Conservation (phyloP, 2,329 filamentous ascomycete genomes). For the Botrytis medusae region DNA sequence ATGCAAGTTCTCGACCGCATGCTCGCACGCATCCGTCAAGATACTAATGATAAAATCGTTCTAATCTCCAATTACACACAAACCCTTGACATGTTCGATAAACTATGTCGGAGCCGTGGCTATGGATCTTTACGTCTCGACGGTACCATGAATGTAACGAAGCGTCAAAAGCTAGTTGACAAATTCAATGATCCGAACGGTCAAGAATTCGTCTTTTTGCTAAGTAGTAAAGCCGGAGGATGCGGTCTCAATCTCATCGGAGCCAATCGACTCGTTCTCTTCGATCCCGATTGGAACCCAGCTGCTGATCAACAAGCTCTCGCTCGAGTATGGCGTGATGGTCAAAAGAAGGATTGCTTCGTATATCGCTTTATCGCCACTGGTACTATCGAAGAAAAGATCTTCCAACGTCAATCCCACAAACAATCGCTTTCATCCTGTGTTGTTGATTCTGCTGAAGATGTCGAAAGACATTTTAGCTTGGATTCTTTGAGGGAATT, state of each 20-base stretch:
- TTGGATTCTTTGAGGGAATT: constrained; percentile 87
- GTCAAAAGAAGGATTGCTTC: constrained; percentile 98
- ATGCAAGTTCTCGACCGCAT: constrained; percentile 98
- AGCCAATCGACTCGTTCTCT: constrained; percentile 89
- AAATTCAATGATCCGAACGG: constrained; percentile 95
- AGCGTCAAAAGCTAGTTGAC: constrained; percentile 95
- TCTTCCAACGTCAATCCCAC: constrained; percentile 97
- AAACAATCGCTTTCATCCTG: constrained; percentile 96
- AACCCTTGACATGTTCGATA: constrained; percentile 91
- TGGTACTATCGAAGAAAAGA: constrained; percentile 97
- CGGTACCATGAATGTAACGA: constrained; percentile 96
- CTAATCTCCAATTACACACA: constrained; percentile 98
- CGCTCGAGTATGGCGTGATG: constrained; percentile 96
- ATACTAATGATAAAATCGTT: constrained; percentile 99
- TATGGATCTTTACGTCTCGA: constrained; percentile 90
- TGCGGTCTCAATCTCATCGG: constrained; percentile 96
- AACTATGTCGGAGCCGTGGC: constrained; percentile 76
- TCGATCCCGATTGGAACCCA: constrained; percentile 98
- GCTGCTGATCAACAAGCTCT: constrained; percentile 96
- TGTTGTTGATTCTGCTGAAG: constrained; percentile 93
- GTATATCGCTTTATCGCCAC: constrained; percentile 99
- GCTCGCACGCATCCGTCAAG: constrained; percentile 90
- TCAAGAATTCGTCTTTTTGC: constrained; percentile 88
- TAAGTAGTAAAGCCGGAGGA: constrained; percentile 94
- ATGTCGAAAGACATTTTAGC: constrained; percentile 95